Conservation (phyloP, 2,329 filamentous ascomycete species). For the Neoascochyta sp. region DNA sequence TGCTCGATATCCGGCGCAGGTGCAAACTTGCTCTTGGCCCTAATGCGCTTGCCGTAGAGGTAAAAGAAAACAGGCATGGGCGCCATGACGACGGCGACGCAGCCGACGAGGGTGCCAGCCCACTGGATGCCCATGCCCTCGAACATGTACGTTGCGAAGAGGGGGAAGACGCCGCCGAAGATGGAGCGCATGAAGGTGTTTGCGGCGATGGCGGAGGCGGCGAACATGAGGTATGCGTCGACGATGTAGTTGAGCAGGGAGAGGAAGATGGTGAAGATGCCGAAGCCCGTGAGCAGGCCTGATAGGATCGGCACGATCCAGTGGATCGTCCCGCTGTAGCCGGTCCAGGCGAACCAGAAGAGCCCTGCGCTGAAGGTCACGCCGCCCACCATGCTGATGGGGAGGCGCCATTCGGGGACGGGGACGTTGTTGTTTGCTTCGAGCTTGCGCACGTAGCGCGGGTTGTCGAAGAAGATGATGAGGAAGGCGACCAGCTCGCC, state of each 20-base stretch:
- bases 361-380: slow-evolving; percentile 38
- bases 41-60: slow-evolving; percentile 43
- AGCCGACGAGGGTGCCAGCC: slow-evolving; percentile 46
- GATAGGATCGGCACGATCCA: slow-evolving; percentile 42
- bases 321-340: slow-evolving; percentile 42
- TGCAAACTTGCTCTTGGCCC: slow-evolving; percentile 43
- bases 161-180: slow-evolving; percentile 51
- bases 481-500: slow-evolving; percentile 67
- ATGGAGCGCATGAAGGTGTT: slow-evolving; percentile 54
- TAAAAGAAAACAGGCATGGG: slow-evolving; percentile 47
- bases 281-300: slow-evolving; percentile 56
- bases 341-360: slow-evolving; percentile 37
- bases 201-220: slow-evolving; percentile 53
- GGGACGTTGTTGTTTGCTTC: slow-evolving; percentile 49
- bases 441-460: slow-evolving; percentile 56
- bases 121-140: slow-evolving; percentile 51
- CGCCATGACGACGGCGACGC: slow-evolving; percentile 41
- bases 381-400: slow-evolving; percentile 53
- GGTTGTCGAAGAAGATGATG: slow-evolving; percentile 61
- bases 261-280: slow-evolving; percentile 57
- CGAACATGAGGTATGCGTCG: slow-evolving; percentile 56
- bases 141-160: slow-evolving; percentile 57
- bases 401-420: slow-evolving; percentile 56
- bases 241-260: slow-evolving; percentile 58
- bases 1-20: slow-evolving; percentile 41